phyloP scores from a whole-genome alignment of 2,329 filamentous ascomycete genomes.

The Diaporthe vexans region DNA sequence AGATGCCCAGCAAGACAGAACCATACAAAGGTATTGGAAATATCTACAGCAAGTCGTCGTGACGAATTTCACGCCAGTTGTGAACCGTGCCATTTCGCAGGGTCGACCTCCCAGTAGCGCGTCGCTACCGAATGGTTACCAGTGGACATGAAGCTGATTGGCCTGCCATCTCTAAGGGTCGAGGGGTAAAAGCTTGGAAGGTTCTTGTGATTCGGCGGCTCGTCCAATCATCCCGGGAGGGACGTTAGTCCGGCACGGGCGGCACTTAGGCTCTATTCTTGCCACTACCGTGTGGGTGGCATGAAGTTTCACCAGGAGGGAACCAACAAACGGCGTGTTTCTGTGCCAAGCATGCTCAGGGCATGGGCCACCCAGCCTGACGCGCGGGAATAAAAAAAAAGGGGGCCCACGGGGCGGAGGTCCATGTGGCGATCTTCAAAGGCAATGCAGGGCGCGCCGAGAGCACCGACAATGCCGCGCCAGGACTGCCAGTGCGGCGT shows the following conservation, averaged over 20 bases:
- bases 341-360: neutral
- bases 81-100: neutral
- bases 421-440: conserved; percentile 4
- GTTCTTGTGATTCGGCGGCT: neutral
- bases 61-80: too few species aligned
- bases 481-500: neutral
- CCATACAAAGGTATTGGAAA: too few species aligned
- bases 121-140: neutral
- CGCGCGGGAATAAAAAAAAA: neutral
- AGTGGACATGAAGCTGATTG: neutral
- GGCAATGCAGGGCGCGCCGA: conserved; percentile 11
- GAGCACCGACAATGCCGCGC: conserved; percentile 2
- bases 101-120: neutral
- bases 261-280: neutral
- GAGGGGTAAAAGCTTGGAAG: neutral
- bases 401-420: neutral
- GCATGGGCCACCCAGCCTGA: conserved; percentile 12
- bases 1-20: too few species aligned
- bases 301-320: conserved; percentile 15
- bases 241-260: neutral
- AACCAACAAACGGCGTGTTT: conserved; percentile 9
- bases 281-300: neutral
- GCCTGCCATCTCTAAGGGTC: neutral
- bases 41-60: too few species aligned
- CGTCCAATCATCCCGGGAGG: neutral